phyloP scores from a whole-genome alignment of 371 early-diverging fungal genomes.

The Paraphysoderma sedebokerense region DNA sequence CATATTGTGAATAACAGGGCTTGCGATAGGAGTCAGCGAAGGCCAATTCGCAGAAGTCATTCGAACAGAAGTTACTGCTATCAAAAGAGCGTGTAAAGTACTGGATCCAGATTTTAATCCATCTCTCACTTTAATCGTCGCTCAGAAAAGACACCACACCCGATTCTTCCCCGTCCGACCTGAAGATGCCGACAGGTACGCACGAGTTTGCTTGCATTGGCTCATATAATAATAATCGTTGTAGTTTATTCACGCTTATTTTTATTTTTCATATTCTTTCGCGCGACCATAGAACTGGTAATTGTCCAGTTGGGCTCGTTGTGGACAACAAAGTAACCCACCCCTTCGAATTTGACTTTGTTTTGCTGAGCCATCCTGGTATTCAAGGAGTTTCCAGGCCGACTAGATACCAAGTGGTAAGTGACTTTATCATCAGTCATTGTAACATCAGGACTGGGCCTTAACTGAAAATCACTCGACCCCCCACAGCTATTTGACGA shows the following conservation, averaged over 20 bases:
- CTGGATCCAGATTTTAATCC: slow-evolving; percentile 58
- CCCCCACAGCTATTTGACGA: slow-evolving; percentile 46
- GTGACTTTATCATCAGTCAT: slow-evolving; percentile 1
- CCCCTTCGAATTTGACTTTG: slow-evolving; percentile 80
- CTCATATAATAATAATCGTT: too few species aligned
- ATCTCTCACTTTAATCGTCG: slow-evolving; percentile 74
- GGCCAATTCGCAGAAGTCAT: slow-evolving; percentile 71
- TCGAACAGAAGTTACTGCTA: slow-evolving; percentile 55
- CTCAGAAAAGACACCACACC: slow-evolving; percentile 92
- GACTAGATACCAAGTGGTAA: slow-evolving; percentile 69
- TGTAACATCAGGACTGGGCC: too few species aligned
- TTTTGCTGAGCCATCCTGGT: slow-evolving; percentile 77
- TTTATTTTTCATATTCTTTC: not conserved
- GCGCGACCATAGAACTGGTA: slow-evolving; percentile 31
- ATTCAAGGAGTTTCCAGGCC: slow-evolving; percentile 85
- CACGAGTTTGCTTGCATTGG: too few species aligned
- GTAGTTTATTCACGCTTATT: not conserved
- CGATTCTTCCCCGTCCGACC: slow-evolving; percentile 69
- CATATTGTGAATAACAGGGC: not conserved
- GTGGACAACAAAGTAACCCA: slow-evolving; percentile 71
- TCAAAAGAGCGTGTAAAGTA: slow-evolving; percentile 49
- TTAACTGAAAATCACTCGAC: too few species aligned
- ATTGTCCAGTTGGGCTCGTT: slow-evolving; percentile 78
- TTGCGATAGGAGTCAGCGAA: slow-evolving; percentile 68
- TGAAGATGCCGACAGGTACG: slow-evolving; percentile 24